These are phyloP conservation scores for Lumnitzera littorea DNA, from an alignment of 345 rosid species.

Conservation along the genomic window DNA sequence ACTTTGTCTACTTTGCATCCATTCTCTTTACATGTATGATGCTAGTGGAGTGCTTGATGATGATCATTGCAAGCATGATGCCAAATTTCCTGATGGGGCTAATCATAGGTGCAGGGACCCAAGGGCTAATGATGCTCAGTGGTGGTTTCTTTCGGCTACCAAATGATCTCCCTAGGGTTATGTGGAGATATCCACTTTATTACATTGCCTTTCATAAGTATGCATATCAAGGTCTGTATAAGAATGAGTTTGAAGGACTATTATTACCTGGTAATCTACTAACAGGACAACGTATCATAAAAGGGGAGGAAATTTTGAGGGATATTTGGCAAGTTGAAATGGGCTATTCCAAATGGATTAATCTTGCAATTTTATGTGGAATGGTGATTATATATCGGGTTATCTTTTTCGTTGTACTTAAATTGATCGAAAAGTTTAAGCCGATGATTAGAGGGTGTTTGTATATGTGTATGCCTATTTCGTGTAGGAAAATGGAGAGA, in stretches of 20 bases:
- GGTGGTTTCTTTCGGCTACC: constrained; percentile 50
- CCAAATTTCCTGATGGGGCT: constrained; percentile 50
- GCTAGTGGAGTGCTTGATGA: constrained; percentile 51
- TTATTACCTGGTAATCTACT: constrained; percentile 10
- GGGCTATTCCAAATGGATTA: constrained; percentile 48
- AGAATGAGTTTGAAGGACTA: constrained; percentile 44
- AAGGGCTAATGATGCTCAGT: constrained; percentile 36
- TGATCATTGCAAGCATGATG: constrained; percentile 41
- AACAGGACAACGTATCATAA: background rate
- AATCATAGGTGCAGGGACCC: constrained; percentile 46
- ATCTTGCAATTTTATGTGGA: constrained; percentile 31
- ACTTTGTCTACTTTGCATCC: constrained; percentile 25
- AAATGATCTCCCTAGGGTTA: constrained; percentile 27
- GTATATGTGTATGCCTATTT: background rate
- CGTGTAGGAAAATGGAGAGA: constrained; percentile 1
- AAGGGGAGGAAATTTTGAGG: constrained; percentile 31
- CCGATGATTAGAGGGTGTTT: constrained; percentile 2
- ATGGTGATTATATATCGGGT: constrained; percentile 31
- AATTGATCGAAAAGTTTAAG: constrained; percentile 24
- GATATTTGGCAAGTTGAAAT: constrained; percentile 31
- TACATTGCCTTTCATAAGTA: constrained; percentile 44
- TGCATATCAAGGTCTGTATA: constrained; percentile 39
- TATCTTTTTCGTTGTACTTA: constrained; percentile 26
- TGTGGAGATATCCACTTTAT: constrained; percentile 43
- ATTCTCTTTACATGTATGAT: constrained; percentile 32